These are phyloP conservation scores for Helicocarpus griseus DNA, from an alignment of 2,329 filamentous ascomycete species.

Conservation along the genomic window DNA sequence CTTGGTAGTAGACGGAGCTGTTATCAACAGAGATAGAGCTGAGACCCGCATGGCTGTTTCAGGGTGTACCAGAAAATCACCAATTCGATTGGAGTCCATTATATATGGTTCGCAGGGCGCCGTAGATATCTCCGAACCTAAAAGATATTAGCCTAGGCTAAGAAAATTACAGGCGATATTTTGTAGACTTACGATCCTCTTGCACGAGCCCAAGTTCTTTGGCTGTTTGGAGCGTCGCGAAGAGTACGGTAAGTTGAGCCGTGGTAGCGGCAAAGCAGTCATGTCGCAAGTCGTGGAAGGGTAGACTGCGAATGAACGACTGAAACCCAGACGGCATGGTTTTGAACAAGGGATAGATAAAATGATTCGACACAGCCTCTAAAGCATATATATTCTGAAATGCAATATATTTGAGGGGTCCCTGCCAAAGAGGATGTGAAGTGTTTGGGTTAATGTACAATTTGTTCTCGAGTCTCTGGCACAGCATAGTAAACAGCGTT, in stretches of 20 bases:
- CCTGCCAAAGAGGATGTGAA: slow-evolving; percentile 25
- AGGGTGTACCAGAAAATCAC: slow-evolving; percentile 34
- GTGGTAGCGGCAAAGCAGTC: slow-evolving; percentile 41
- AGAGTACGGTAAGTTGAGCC: slow-evolving; percentile 48
- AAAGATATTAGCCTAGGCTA: not conserved
- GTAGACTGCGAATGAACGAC: slow-evolving; percentile 49
- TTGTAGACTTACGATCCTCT: slow-evolving; percentile 47
- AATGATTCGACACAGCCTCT: slow-evolving; percentile 26
- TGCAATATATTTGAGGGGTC: slow-evolving; percentile 27
- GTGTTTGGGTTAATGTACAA: not conserved
- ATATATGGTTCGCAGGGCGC: slow-evolving; percentile 14
- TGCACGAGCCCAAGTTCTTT: slow-evolving; percentile 62
- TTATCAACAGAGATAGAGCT: slow-evolving; percentile 71
- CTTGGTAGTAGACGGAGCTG: slow-evolving; percentile 63
- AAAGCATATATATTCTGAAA: slow-evolving; percentile 26
- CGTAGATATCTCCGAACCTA: not conserved
- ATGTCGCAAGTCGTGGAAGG: slow-evolving; percentile 39
- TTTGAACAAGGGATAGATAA: slow-evolving; percentile 28
- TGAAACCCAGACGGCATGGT: slow-evolving; percentile 25
- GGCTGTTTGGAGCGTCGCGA: slow-evolving; percentile 60
- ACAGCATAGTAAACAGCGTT: slow-evolving; percentile 11
- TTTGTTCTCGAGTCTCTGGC: slow-evolving; percentile 8
- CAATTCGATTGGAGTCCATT: slow-evolving; percentile 26
- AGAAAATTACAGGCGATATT: not conserved
- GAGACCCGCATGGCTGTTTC: slow-evolving; percentile 62